phyloP scores from a whole-genome alignment of 768 basidiomycete species.

The Hysterangium stoloniferum region DNA sequence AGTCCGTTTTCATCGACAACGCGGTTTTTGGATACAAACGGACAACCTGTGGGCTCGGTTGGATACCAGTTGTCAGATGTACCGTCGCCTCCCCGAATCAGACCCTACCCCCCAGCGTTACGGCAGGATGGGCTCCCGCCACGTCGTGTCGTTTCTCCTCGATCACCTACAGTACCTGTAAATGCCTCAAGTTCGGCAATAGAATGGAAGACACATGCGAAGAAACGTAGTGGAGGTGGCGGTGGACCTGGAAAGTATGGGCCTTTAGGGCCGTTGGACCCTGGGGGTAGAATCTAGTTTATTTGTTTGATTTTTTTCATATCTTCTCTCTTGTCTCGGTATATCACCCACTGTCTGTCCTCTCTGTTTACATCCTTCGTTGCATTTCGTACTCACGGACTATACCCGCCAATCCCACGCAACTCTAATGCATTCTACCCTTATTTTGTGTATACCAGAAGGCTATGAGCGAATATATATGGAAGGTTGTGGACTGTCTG shows the following conservation, averaged over 20 bases:
- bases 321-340: slow-evolving; percentile 19
- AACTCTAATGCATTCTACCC: not conserved
- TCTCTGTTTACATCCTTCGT: slow-evolving; percentile 9
- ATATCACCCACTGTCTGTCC: slow-evolving; percentile 29
- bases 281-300: slow-evolving; percentile 39
- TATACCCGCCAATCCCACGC: not conserved
- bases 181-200: slow-evolving; percentile 30
- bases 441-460: not conserved
- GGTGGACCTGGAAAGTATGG: slow-evolving; percentile 31
- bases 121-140: slow-evolving; percentile 35
- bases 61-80: slow-evolving; percentile 62
- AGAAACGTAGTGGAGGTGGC: slow-evolving; percentile 30
- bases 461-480: not conserved
- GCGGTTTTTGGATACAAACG: slow-evolving; percentile 3
- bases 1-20: not conserved
- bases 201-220: slow-evolving; percentile 32
- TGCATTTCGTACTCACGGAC: not conserved
- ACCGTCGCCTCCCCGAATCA: slow-evolving; percentile 36
- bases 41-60: not conserved
- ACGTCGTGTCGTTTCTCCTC: slow-evolving; percentile 20
- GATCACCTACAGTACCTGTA: slow-evolving; percentile 24
- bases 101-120: slow-evolving; percentile 51
- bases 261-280: slow-evolving; percentile 39
- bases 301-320: slow-evolving; percentile 16
- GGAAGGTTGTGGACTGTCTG: not conserved